phyloP scores from a whole-genome alignment of 352 stramenopile genomes.

The Phytophthora megakarya region DNA sequence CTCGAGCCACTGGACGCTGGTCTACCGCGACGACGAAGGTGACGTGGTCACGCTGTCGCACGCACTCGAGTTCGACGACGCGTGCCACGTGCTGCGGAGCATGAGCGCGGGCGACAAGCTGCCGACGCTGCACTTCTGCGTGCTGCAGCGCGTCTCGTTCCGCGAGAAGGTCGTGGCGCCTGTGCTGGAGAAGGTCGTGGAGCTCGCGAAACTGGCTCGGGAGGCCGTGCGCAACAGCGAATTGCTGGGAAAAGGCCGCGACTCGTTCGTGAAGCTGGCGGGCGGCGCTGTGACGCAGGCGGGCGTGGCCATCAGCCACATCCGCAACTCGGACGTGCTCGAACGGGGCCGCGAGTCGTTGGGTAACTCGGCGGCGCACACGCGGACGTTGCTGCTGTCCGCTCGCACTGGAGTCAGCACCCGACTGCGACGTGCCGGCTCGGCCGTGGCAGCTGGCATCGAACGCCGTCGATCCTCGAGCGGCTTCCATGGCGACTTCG shows the following conservation, averaged over 20 bases:
- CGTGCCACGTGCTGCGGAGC: constrained; percentile 50
- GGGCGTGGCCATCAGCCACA: constrained; percentile 33
- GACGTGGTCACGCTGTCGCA: constrained; percentile 68
- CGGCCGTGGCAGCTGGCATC: constrained; percentile 50
- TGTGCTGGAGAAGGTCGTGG: constrained; percentile 50
- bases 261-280: constrained; percentile 50
- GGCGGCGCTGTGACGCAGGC: constrained; percentile 38
- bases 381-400: constrained; percentile 45
- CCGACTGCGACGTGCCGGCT: constrained; percentile 48
- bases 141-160: constrained; percentile 56
- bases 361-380: constrained; percentile 50
- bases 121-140: constrained; percentile 58
- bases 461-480: constrained; percentile 55
- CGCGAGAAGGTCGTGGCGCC: constrained; percentile 54
- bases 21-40: constrained; percentile 76
- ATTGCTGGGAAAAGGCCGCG: constrained; percentile 52
- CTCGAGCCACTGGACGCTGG: constrained; percentile 45
- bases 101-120: constrained; percentile 25
- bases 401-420: constrained; percentile 53
- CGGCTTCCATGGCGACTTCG: constrained; percentile 25
- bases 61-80: constrained; percentile 58
- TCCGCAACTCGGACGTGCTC: constrained; percentile 47
- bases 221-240: constrained; percentile 42
- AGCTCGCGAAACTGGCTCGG: constrained; percentile 53
- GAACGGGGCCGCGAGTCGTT: constrained; percentile 63